Conservation (phyloP, 345 rosid genomes). For the Bruguiera gymnorhiza region DNA sequence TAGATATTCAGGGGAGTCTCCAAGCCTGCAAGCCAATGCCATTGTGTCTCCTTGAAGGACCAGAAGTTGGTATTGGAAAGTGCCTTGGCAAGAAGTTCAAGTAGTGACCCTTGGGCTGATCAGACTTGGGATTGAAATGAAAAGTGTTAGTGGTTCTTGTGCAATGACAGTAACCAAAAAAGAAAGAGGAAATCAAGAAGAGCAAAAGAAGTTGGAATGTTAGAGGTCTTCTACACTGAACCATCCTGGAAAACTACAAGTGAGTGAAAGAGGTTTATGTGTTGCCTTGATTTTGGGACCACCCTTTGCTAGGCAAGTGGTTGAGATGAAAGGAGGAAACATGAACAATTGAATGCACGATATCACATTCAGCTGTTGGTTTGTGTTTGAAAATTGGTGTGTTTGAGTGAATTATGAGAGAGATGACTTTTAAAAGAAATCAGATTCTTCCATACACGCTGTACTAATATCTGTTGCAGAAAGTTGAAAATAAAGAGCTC, state of each 20-base stretch:
- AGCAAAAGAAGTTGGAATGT: constrained; percentile 13
- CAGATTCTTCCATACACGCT: constrained; percentile 28
- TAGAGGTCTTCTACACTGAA: constrained; percentile 33
- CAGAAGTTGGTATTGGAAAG: constrained; percentile 81
- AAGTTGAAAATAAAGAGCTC: constrained; percentile 18
- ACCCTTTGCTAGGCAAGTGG: constrained; percentile 18
- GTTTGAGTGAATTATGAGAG: constrained; percentile 12
- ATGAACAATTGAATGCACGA: constrained; percentile 13
- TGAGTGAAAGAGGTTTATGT: background rate
- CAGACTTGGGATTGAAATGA: constrained; percentile 36
- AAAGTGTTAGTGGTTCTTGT: constrained; percentile 51
- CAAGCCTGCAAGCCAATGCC: constrained; percentile 68
- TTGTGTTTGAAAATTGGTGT: constrained; percentile 6
- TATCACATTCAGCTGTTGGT: constrained; percentile 15
- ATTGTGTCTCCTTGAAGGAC: constrained; percentile 90
- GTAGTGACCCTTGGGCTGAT: constrained; percentile 52
- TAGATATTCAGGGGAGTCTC: constrained; percentile 42
- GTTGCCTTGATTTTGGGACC: constrained; percentile 5
- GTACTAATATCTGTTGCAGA: constrained; percentile 18
- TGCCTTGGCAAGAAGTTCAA: constrained; percentile 72
- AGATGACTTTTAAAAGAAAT: constrained; percentile 19
- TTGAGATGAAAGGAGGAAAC: constrained; percentile 34
- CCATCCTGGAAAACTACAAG: constrained; percentile 29
- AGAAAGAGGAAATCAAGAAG: constrained; percentile 22
- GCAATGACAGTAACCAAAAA: constrained; percentile 35